Conservation (phyloP, 2,329 filamentous ascomycete species). For the Colletotrichum tropicale region DNA sequence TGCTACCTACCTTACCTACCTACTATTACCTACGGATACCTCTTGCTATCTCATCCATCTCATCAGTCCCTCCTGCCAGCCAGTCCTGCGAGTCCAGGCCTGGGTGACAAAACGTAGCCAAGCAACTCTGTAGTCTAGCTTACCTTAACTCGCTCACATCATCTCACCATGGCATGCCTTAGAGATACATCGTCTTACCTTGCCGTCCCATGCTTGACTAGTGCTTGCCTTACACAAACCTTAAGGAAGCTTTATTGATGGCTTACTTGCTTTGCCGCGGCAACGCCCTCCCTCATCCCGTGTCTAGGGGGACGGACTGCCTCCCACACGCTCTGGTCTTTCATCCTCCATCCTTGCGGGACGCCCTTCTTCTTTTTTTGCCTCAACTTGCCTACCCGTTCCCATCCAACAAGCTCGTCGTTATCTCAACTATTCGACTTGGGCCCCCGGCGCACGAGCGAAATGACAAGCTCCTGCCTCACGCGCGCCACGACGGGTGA, state of each 20-base stretch:
- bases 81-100: neutral
- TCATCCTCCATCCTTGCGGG: neutral
- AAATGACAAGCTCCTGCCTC: neutral
- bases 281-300: neutral
- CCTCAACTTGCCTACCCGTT: neutral
- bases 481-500: neutral
- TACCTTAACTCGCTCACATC: neutral
- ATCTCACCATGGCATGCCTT: neutral
- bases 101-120: neutral
- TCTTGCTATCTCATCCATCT: neutral
- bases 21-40: no score
- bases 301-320: neutral
- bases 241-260: neutral
- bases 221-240: neutral
- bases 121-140: neutral
- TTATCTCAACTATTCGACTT: neutral
- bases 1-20: neutral
- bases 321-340: neutral
- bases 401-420: neutral
- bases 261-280: neutral
- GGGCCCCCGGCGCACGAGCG: neutral
- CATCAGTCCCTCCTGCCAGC: neutral
- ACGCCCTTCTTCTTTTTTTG: neutral
- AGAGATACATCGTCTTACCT: neutral
- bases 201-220: neutral